Evolutionary conservation across 805 yeast genomes (phyloP).

Genomic region (Ogataea ganodermae): DNA sequence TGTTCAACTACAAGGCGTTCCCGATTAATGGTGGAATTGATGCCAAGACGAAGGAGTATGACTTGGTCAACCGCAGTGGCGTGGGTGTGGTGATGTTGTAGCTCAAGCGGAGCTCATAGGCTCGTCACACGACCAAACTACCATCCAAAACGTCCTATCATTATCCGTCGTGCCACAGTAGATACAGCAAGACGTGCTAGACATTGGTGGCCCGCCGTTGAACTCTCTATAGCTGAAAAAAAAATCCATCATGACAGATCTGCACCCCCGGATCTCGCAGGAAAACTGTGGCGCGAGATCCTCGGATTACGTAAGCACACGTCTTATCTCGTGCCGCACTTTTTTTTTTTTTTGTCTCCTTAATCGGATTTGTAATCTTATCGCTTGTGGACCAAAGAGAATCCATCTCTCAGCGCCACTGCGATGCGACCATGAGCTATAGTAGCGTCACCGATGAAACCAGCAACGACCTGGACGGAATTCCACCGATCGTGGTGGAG

Average conservation of each 20-base stretch:
- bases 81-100: conserved; percentile 84
- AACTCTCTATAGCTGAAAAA: too few relatives aligned
- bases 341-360: too few relatives aligned
- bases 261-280: neutral
- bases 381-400: too few relatives aligned
- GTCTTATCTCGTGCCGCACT: neutral
- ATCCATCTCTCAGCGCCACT: neutral
- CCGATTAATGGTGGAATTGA: conserved; percentile 82
- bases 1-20: conserved; percentile 85
- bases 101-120: neutral
- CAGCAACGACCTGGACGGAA: conserved; percentile 29
- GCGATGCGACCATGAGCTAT: neutral
- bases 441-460: neutral
- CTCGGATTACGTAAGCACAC: neutral
- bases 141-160: too few relatives aligned
- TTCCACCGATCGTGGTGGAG: conserved; percentile 37
- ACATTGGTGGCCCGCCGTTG: too few relatives aligned
- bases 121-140: too few relatives aligned
- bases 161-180: too few relatives aligned
- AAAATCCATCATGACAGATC: too few relatives aligned
- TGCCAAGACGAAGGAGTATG: conserved; percentile 51
- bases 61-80: conserved; percentile 64
- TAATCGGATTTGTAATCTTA: too few relatives aligned
- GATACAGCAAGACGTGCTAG: too few relatives aligned
- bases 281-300: neutral